A percentile compares a stretch with the other conserved stretches of the same genome.
phyloP scores from a whole-genome alignment of 768 basidiomycete species.

The Russula virescens region DNA sequence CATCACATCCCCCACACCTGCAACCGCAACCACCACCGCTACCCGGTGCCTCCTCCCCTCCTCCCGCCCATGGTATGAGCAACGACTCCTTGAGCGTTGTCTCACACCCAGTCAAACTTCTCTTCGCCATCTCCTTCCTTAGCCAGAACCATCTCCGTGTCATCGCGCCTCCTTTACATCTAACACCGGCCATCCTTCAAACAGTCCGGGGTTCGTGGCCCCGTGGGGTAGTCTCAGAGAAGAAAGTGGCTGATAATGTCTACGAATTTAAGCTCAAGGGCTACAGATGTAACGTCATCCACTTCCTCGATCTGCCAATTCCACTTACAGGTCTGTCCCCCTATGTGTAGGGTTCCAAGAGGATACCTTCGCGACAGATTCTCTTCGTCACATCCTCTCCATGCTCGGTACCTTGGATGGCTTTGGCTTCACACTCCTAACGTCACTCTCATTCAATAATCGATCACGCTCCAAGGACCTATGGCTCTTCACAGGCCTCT shows the following conservation, averaged over 20 bases:
- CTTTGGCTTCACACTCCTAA: constrained; percentile 60
- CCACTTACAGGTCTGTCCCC: constrained; percentile 1
- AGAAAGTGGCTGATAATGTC: constrained; percentile 62
- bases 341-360: constrained; percentile 62
- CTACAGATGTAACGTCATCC: constrained; percentile 56
- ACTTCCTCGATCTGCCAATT: constrained; percentile 20
- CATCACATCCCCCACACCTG: constrained; percentile 28
- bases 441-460: constrained; percentile 65
- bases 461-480: constrained; percentile 71
- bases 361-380: constrained; percentile 69
- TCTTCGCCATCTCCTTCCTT: constrained; percentile 70
- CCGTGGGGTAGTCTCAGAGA: constrained; percentile 70
- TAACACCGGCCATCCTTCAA: constrained; percentile 76
- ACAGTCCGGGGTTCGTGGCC: constrained; percentile 76
- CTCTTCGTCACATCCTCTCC: constrained; percentile 62
- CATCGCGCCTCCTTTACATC: constrained; percentile 66
- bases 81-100: constrained; percentile 5
- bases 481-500: constrained; percentile 67
- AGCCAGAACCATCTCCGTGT: constrained; percentile 66
- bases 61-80: constrained; percentile 26
- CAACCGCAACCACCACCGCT: constrained; percentile 18
- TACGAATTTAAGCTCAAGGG: constrained; percentile 81
- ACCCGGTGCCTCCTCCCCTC: constrained; percentile 34
- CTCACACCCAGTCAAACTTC: constrained; percentile 18
- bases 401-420: constrained; percentile 61